These are phyloP conservation scores for Tanacetum coccineum DNA, from an alignment of 129 eudicot species.

Conservation along the genomic window DNA sequence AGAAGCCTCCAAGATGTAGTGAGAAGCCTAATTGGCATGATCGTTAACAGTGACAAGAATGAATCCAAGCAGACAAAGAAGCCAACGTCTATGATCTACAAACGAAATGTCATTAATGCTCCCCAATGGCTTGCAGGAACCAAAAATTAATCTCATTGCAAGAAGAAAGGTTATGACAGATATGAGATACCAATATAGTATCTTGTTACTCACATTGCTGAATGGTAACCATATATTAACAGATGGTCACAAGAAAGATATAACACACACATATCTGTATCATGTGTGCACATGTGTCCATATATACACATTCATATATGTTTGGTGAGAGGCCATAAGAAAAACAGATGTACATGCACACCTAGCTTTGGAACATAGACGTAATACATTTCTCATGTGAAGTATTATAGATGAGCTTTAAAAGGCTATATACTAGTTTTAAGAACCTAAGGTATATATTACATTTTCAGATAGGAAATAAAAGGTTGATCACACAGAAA, in stretches of 20 bases:
- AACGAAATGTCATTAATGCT: constrained; percentile 22
- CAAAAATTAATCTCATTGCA: constrained; percentile 5
- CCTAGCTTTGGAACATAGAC: neutral
- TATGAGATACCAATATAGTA: neutral
- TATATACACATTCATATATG: constrained; percentile 7
- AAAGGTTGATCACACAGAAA: too few species aligned
- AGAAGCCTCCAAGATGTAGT: constrained; percentile 60
- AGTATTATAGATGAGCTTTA: constrained; percentile 1
- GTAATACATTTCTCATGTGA: constrained; percentile 3
- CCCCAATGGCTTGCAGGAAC: constrained; percentile 6
- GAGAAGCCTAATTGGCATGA: constrained; percentile 81
- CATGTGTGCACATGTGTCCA: neutral
- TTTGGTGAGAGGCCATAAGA: constrained; percentile 9
- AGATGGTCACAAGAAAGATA: constrained; percentile 17
- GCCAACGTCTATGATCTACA: constrained; percentile 91
- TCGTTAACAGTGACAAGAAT: constrained; percentile 76
- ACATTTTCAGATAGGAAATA: neutral
- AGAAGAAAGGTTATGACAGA: constrained; percentile 10
- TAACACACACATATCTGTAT: neutral
- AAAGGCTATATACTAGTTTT: constrained; percentile 16
- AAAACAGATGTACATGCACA: neutral
- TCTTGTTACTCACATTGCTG: constrained; percentile 9
- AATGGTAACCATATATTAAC: constrained; percentile 6
- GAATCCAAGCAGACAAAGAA: constrained; percentile 91
- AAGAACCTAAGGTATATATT: neutral